Evolutionary conservation across 805 yeast species (phyloP), one percentile per base, ranked within the genome.

Genomic region (Starmerella apicola): DNA sequence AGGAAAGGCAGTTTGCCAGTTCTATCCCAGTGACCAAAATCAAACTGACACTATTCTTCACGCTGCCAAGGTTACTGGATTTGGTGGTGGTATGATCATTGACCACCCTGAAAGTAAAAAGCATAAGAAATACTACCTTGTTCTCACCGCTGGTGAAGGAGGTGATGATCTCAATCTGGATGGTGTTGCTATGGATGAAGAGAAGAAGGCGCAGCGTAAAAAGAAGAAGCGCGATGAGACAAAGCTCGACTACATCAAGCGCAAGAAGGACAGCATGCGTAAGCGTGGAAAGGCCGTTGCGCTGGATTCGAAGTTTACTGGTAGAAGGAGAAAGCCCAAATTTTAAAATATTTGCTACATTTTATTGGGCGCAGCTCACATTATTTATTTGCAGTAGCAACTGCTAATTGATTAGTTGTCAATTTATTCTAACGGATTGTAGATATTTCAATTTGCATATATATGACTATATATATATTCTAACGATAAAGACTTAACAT

Each of bases 1-100:
- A 36, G 98, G 98, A 5, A 91, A 91, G 61, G 94, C 88, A 50
- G 95, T 83, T 21, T 95, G 95, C 17, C 98, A 91, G 61, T 91
- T 88, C 58, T 91, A 91, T 61, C 98, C 98, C 9, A 75, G 76
- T 58, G 81, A 85, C 60, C 95, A 91, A 49, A 71, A 68, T 24
- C 97, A 91, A 60, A 76, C 78, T 8, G 80, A 82, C 44, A 70
- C 74, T 35, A 83, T 91, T 23, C 64, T 82, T 39, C 69, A 70
- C 29, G 81, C 94, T 19, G 97, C 98, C 8, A 88, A 85, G 60
- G 77, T 81, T 5, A 79, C 96, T 0, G 98, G 98, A 1, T 91
- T 91, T 59, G 88, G 84, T 42, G 96, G 98, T 55, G 98, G 98
- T 47, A 67, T 88, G 50, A 85, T 91, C 19, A 72, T 88, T 28